Evolutionary conservation across 371 early-diverging fungal species (phyloP), one percentile per base, ranked within the genome.

Genomic region (Pancytospora epiphaga): DNA sequence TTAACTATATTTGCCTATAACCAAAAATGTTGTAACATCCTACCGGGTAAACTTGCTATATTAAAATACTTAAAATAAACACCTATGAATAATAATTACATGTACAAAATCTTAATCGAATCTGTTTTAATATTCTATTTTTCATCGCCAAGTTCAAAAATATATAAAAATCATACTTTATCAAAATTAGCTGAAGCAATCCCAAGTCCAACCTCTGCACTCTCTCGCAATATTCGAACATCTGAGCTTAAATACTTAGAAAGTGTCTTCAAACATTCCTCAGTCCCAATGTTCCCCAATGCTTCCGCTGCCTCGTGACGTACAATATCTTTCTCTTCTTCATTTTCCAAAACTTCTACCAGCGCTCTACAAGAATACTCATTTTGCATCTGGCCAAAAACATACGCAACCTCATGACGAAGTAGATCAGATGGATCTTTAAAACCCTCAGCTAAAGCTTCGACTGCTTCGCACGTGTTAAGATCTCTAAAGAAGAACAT

Each of bases 231-330:
- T 32, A 95, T 93, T 15, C 85, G 85, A 65, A 89, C 90, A 15
- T 85, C 70, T 75, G 91, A 91, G 3, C 87, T 71, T 56, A 84
- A 81, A 77, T 86, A 92, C 72, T 85, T 73, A 57, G 85, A 76
- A 50, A 96, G 84, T 19, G 86, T 85, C 12, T 85, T 84, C 47
- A 89, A 80, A 49, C 88, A 88, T 79, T 94, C 91, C 36, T 89
- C 87, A 1, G 89, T 89, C 37, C 93, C 95, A 77, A 98, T 92
- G 1, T 93, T 89, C n/a, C 98, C 98, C 58, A 98, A 83, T 3
- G 98, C 98, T 84, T 98, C 98, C 29, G 98, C 98, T 66, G 89
- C 89, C 83, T 98, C 98, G 77, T 98, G 98, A 36, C 98, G 87
- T 3, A 98, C 96, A 94, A 98, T 96, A 66, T 87, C 84, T 25